Evolutionary conservation across 441 rosid genomes (phyloP).

Genomic region (Erodium texanum): DNA sequence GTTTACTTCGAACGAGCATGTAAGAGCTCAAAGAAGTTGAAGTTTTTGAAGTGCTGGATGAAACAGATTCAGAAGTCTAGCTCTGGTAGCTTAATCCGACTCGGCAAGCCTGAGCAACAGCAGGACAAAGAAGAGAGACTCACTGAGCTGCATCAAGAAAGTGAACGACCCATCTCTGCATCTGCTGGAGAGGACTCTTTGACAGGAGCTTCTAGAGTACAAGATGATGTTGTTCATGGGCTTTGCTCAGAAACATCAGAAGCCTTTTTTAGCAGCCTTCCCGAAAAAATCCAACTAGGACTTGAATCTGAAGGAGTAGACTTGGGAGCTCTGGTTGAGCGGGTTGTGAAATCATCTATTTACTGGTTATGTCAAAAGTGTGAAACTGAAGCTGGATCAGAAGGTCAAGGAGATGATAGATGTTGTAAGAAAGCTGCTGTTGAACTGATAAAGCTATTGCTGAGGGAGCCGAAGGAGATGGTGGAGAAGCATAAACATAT

Average conservation of each 20-base stretch:
- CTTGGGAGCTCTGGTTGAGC: slow-evolving; percentile 61
- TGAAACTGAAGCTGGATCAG: slow-evolving; percentile 25
- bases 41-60: slow-evolving; percentile 89
- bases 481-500: slow-evolving; percentile 34
- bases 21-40: slow-evolving; percentile 53
- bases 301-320: slow-evolving; percentile 68
- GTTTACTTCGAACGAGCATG: slow-evolving; percentile 41
- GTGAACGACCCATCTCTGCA: slow-evolving; percentile 40
- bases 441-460: slow-evolving; percentile 47
- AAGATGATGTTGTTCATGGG: slow-evolving; percentile 43
- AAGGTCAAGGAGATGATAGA: not conserved
- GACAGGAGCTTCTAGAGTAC: slow-evolving; percentile 44
- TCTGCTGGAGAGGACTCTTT: slow-evolving; percentile 51
- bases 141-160: slow-evolving; percentile 29
- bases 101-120: slow-evolving; percentile 22
- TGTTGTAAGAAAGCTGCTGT: slow-evolving; percentile 27
- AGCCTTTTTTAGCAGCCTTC: slow-evolving; percentile 45
- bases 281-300: slow-evolving; percentile 62
- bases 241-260: slow-evolving; percentile 40
- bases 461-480: slow-evolving; percentile 69
- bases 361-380: slow-evolving; percentile 48
- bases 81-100: slow-evolving; percentile 21
- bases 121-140: slow-evolving; percentile 35
- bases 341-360: slow-evolving; percentile 59
- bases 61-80: slow-evolving; percentile 52